Percentiles rank a stretch among this genome's conserved stretches.
These are phyloP conservation scores for Neoconidiobolus thromboides DNA, from an alignment of 371 early-diverging fungal species.

Conservation along the genomic window DNA sequence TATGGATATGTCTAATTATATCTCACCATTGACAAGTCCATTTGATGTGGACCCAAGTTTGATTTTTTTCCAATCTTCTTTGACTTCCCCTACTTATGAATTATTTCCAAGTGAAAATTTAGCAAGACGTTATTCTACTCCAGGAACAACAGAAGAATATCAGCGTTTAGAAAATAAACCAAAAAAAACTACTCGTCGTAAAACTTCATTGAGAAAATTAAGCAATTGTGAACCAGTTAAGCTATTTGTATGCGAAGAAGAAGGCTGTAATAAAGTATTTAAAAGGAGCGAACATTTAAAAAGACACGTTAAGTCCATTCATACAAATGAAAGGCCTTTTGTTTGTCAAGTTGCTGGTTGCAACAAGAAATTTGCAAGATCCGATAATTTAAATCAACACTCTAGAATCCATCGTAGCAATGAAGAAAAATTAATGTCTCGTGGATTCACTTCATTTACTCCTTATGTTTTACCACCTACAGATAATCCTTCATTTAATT, in stretches of 20 bases:
- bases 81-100: neutral
- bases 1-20: no score
- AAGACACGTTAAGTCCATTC: constrained; percentile 46
- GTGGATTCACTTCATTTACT: neutral
- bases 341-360: constrained; percentile 50
- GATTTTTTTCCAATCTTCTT: neutral
- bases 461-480: neutral
- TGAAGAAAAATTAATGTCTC: neutral
- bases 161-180: neutral
- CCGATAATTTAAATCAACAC: constrained; percentile 63
- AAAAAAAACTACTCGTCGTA: neutral
- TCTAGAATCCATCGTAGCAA: neutral
- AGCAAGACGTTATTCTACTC: neutral
- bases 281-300: constrained; percentile 70
- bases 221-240: neutral
- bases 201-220: neutral
- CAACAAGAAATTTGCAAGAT: constrained; percentile 58
- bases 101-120: neutral
- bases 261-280: constrained; percentile 51
- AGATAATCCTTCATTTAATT: no score
- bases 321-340: constrained; percentile 34
- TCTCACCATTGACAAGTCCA: no score
- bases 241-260: neutral
- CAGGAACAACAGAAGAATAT: neutral
- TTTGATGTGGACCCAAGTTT: no score